A percentile compares a stretch with the other conserved stretches of the same genome.
Conservation (phyloP, 73 alveolate genomes). For the Paramecium caudatum region DNA sequence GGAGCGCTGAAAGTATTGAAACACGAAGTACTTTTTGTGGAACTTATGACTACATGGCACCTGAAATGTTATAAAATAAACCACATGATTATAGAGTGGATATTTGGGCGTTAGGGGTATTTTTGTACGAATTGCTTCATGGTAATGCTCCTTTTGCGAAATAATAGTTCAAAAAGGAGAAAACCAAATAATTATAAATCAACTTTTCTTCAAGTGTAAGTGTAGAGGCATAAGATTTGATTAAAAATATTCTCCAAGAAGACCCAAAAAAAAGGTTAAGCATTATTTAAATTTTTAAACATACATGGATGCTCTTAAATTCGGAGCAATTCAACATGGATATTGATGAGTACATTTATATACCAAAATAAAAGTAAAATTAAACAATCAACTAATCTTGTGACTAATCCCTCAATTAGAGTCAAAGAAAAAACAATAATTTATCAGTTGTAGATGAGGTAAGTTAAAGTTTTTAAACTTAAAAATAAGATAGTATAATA, state of each 20-base stretch:
- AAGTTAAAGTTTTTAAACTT: constrained; percentile 18
- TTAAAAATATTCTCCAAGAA: constrained; percentile 1
- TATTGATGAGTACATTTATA: constrained; percentile 15
- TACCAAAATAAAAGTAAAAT: neutral
- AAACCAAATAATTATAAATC: constrained; percentile 10
- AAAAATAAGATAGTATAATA: neutral
- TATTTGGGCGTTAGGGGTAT: constrained; percentile 89
- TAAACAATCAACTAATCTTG: constrained; percentile 14
- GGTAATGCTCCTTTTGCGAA: constrained; percentile 73
- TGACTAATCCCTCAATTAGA: neutral
- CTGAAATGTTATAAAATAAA: constrained; percentile 88
- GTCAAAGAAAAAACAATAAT: neutral
- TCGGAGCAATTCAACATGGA: constrained; percentile 50
- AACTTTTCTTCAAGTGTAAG: constrained; percentile 5
- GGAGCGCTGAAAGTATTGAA: constrained; percentile 84
- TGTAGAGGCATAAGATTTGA: constrained; percentile 55
- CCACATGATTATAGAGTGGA: constrained; percentile 93
- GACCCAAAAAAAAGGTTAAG: constrained; percentile 68
- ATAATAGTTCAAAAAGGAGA: neutral
- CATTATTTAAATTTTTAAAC: constrained; percentile 59
- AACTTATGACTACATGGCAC: constrained; percentile 95
- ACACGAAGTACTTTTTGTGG: constrained; percentile 93
- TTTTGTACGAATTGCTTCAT: constrained; percentile 70
- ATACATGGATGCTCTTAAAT: constrained; percentile 28
- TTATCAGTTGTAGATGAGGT: too few species aligned